phyloP scores from a whole-genome alignment of 139 green algal species.

The Chlorella vulgaris region DNA sequence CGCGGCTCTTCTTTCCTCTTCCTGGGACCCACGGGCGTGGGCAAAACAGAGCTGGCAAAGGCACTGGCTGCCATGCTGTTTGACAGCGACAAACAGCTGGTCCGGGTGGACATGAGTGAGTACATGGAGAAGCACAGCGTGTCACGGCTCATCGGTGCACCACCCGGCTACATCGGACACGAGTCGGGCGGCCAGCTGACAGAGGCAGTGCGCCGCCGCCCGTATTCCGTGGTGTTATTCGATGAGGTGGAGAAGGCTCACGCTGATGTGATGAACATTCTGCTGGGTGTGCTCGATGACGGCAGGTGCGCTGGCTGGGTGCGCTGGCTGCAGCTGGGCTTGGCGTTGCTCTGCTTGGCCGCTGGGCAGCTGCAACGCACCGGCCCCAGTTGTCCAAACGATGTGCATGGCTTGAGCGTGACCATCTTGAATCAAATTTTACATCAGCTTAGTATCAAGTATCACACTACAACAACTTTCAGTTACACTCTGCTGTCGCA shows the following conservation, averaged over 20 bases:
- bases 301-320: constrained; percentile 42
- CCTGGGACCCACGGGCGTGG: constrained; percentile 84
- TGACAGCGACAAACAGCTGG: constrained; percentile 84
- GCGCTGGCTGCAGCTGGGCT: not conserved
- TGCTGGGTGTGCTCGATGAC: constrained; percentile 91
- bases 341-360: too few relatives aligned
- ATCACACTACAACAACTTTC: too few relatives aligned
- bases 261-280: constrained; percentile 81
- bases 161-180: constrained; percentile 83
- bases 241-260: constrained; percentile 88
- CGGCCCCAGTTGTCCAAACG: too few relatives aligned
- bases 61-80: constrained; percentile 86
- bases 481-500: not conserved
- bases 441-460: too few relatives aligned
- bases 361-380: too few relatives aligned
- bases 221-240: constrained; percentile 82
- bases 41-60: constrained; percentile 91
- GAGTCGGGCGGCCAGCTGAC: constrained; percentile 87
- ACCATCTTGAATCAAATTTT: too few relatives aligned
- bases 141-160: constrained; percentile 76
- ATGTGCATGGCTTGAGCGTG: too few relatives aligned
- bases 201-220: constrained; percentile 77
- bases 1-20: constrained; percentile 90
- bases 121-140: constrained; percentile 88
- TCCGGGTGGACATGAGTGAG: constrained; percentile 79